Percentiles rank a stretch among this genome's conserved stretches.
These are phyloP conservation scores for Elymus sibiricus DNA, from an alignment of 176 grass and related monocot genomes.

Conservation along the genomic window DNA sequence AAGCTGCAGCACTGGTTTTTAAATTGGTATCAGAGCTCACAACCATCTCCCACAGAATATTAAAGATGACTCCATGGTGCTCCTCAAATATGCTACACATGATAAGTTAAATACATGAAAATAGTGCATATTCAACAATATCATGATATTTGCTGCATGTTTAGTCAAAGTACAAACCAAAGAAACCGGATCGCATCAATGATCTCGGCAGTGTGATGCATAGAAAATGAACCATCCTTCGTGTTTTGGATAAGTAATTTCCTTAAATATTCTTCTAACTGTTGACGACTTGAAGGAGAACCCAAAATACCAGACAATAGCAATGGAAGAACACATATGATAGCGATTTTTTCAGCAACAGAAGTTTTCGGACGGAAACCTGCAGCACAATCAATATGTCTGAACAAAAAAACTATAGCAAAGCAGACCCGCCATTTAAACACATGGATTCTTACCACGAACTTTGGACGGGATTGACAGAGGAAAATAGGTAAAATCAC, in stretches of 20 bases:
- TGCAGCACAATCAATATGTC: conserved; percentile 38
- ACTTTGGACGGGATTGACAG: conserved; percentile 75
- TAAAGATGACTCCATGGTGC: conserved; percentile 83
- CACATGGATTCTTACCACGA: conserved; percentile 60
- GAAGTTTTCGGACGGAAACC: conserved; percentile 80
- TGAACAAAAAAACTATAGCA: conserved; percentile 17
- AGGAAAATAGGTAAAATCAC: conserved; percentile 90
- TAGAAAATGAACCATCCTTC: conserved; percentile 70
- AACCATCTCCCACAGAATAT: conserved; percentile 98
- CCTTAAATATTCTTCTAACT: conserved; percentile 80
- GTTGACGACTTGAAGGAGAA: conserved; percentile 51
- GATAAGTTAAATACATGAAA: conserved; percentile 37
- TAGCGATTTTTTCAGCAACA: conserved; percentile 65
- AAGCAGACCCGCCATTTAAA: conserved; percentile 12
- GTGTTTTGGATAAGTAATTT: conserved; percentile 78
- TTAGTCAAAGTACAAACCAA: conserved; percentile 59
- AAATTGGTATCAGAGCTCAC: conserved; percentile 71
- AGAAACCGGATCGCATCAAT: conserved; percentile 86
- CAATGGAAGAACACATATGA: conserved; percentile 81
- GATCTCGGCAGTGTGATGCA: conserved; percentile 69
- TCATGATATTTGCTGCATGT: neutral
- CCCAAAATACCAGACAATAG: conserved; percentile 92
- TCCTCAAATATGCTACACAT: conserved; percentile 79
- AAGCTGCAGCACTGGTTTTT: conserved; percentile 74
- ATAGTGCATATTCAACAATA: conserved; percentile 17